These are phyloP conservation scores for Wickerhamiella hasegawae DNA, from an alignment of 805 yeast species.

Conservation along the genomic window DNA sequence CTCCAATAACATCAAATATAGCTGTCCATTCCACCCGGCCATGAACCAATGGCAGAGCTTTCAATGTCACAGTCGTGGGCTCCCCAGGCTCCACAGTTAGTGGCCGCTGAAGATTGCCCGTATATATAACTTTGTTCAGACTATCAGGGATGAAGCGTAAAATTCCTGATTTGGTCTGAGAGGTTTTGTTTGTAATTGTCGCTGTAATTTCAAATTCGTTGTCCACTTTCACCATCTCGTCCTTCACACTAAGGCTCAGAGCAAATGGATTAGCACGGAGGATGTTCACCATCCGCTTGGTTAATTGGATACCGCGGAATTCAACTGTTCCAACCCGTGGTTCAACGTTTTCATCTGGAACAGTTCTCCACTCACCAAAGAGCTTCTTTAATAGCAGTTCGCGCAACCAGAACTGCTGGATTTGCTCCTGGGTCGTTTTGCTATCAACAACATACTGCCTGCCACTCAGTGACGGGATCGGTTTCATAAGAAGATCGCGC, in stretches of 20 bases:
- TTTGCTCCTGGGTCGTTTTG: slow-evolving; percentile 37
- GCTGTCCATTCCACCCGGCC: slow-evolving; percentile 80
- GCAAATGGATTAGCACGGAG: slow-evolving; percentile 18
- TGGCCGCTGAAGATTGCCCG: slow-evolving; percentile 55
- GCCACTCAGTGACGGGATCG: slow-evolving; percentile 56
- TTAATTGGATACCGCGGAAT: slow-evolving; percentile 46
- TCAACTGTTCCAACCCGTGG: slow-evolving; percentile 44
- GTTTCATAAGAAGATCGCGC: slow-evolving; percentile 28
- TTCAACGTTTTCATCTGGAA: slow-evolving; percentile 12
- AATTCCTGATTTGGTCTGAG: slow-evolving; percentile 32
- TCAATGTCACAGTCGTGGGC: slow-evolving; percentile 28
- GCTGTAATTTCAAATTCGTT: slow-evolving; percentile 27
- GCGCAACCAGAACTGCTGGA: slow-evolving; percentile 70
- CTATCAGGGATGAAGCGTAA: slow-evolving; percentile 41
- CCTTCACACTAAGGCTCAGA: slow-evolving; percentile 7
- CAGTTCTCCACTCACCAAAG: slow-evolving; percentile 45
- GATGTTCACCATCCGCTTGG: slow-evolving; percentile 41
- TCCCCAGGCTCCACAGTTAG: slow-evolving; percentile 32
- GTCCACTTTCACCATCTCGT: background rate
- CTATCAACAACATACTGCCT: slow-evolving; percentile 49
- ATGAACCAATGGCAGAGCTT: slow-evolving; percentile 49
- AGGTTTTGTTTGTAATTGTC: slow-evolving; percentile 33
- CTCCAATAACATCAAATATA: slow-evolving; percentile 30
- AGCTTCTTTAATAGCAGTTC: slow-evolving; percentile 43
- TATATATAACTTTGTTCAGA: slow-evolving; percentile 47